phyloP scores from a whole-genome alignment of 116 monocot genomes.

The Iris pallida region DNA sequence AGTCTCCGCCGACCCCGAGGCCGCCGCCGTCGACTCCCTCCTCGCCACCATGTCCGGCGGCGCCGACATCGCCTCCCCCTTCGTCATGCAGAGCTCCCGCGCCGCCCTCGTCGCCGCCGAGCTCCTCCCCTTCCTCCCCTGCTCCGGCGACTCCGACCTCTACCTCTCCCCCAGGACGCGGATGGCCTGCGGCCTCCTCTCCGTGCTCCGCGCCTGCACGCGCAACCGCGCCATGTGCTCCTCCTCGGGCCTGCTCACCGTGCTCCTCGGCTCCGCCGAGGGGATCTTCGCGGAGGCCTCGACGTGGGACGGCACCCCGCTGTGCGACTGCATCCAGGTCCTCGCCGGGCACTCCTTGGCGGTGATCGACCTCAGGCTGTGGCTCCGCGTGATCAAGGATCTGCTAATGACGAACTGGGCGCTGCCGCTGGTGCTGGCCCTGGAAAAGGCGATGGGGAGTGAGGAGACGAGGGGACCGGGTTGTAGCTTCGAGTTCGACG shows the following conservation, averaged over 20 bases:
- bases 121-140: constrained; percentile 63
- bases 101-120: constrained; percentile 64
- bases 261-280: constrained; percentile 51
- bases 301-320: constrained; percentile 47
- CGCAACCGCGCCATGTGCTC: constrained; percentile 90
- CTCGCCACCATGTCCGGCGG: constrained; percentile 70
- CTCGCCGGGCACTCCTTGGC: constrained; percentile 73
- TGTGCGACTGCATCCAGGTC: constrained; percentile 70
- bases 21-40: constrained; percentile 74
- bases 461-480: constrained; percentile 70
- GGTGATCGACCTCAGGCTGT: constrained; percentile 55
- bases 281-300: constrained; percentile 28
- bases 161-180: constrained; percentile 64
- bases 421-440: constrained; percentile 39
- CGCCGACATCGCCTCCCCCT: constrained; percentile 31
- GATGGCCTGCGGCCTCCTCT: constrained; percentile 65
- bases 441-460: constrained; percentile 78
- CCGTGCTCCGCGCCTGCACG: constrained; percentile 55
- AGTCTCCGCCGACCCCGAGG: constrained; percentile 14
- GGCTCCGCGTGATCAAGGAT: constrained; percentile 68
- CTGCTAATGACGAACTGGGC: constrained; percentile 59
- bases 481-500: constrained; percentile 82
- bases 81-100: constrained; percentile 58
- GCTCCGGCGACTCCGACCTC: constrained; percentile 41
- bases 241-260: constrained; percentile 48